Conservation (phyloP, 2,329 filamentous ascomycete genomes). For the Tothia fuscella region DNA sequence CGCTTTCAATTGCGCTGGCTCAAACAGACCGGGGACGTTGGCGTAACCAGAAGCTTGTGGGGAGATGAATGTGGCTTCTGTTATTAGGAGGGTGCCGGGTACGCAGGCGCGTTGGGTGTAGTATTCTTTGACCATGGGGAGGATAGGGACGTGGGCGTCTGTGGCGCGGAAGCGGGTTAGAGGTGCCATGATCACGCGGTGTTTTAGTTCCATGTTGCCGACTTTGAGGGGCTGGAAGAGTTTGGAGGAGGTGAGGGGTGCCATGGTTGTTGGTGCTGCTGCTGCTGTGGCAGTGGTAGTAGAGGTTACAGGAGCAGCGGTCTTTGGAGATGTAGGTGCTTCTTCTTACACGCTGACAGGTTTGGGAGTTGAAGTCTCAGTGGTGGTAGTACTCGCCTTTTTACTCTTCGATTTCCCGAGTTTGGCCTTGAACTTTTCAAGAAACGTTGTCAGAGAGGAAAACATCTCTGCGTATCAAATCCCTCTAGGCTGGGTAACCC, state of each 20-base stretch:
- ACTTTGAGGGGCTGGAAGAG: constrained; percentile 24
- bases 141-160: constrained; percentile 34
- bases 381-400: too few relatives aligned
- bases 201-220: constrained; percentile 23
- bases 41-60: constrained; percentile 34
- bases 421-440: too few relatives aligned
- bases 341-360: too few relatives aligned
- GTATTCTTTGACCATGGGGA: constrained; percentile 9
- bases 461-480: too few relatives aligned
- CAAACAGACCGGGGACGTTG: constrained; percentile 48
- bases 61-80: constrained; percentile 44
- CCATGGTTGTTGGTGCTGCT: neutral
- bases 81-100: constrained; percentile 46
- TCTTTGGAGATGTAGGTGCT: too few relatives aligned
- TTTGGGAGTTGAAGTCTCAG: too few relatives aligned
- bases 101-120: constrained; percentile 41
- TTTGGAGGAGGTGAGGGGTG: constrained; percentile 12
- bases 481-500: too few relatives aligned
- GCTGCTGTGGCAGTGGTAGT: neutral
- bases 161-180: constrained; percentile 31
- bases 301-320: neutral
- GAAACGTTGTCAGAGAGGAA: too few relatives aligned
- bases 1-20: constrained; percentile 41
- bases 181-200: constrained; percentile 28
- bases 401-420: too few relatives aligned